A percentile compares a stretch with the other conserved stretches of the same genome.
Conservation (phyloP, 352 stramenopile species). For the Phytopythium sindhum region DNA sequence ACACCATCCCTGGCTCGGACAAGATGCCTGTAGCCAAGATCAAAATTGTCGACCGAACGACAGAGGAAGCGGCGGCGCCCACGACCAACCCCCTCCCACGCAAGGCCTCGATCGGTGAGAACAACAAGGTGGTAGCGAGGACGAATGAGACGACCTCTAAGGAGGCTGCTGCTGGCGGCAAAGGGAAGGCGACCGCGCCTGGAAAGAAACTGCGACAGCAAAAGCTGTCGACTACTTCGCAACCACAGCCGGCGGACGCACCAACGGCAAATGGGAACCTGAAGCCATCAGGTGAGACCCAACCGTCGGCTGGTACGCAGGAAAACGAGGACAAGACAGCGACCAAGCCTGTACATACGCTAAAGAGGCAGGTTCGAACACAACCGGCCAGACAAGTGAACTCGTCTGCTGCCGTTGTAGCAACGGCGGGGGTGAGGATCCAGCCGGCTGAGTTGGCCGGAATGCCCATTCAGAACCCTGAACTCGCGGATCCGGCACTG, state of each 20-base stretch:
- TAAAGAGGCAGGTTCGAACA: too few relatives aligned
- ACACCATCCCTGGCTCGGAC: conserved; percentile 17
- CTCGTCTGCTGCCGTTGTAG: background rate
- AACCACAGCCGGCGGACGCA: background rate
- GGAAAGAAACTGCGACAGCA: background rate
- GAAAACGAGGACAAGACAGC: too few relatives aligned
- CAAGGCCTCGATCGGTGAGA: background rate
- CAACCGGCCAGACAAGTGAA: too few relatives aligned
- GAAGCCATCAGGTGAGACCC: background rate
- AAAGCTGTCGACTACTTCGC: background rate
- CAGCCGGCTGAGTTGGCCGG: background rate
- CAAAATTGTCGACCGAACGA: conserved; percentile 10
- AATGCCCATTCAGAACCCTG: conserved; percentile 26
- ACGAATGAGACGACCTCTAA: background rate
- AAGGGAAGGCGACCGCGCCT: background rate
- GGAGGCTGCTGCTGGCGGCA: background rate
- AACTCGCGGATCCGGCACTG: conserved; percentile 17
- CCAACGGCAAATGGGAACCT: background rate
- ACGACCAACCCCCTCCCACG: background rate
- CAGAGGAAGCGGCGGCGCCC: background rate
- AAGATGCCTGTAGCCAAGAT: conserved; percentile 8
- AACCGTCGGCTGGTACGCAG: background rate
- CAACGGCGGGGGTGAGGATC: background rate
- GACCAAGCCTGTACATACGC: too few relatives aligned
- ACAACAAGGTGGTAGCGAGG: background rate